Evolutionary conservation across 2,329 filamentous ascomycete genomes (phyloP), one percentile per base, ranked within the genome.

Genomic region (Scopulariopsis brevicaulis): DNA sequence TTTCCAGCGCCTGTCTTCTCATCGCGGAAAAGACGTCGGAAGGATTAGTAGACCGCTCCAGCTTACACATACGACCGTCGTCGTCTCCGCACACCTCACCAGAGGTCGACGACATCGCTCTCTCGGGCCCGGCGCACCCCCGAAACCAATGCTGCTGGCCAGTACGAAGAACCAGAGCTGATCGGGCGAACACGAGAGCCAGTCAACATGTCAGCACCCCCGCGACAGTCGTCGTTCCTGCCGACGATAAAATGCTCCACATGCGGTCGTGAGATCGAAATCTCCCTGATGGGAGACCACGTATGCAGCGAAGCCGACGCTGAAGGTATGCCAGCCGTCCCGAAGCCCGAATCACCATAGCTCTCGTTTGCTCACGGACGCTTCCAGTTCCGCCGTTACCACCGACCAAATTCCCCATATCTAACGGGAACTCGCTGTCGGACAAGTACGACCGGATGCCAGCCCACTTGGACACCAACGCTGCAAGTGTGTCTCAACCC

Each of bases 211-310:
- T 56, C 61, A 77, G 72, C 75, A 52, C 69, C 73, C 61, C 76
- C 76, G 65, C 78, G 84, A 67, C 80, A 84, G 69, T 86, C 83
- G 69, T 80, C 81, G 70, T 83, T 92, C 63, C 77, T 94, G 75
- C 89, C 90, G 67, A 85, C 85, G 25, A 89, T 96, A 73, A 96
- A 93, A 78, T 96, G 90, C 73, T 95, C 90, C 57, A 84, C 80
- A 74, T 96, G 90, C 69, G 82, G 84, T 48, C 71, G 76, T 48
- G 83, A 92, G 65, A 89, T 96, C 60, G 86, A 92, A 67, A 94
- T 96, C 64, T 86, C 87, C 48, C 77, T 85, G 70, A 88, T 96
- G 86, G 90, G 89, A 61, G 90, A 95, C 61, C 91, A 96, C 74
- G 70, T 89, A 61, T 96, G 91, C 70, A 70, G 70, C 53, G 73